Evolutionary conservation across 2,329 filamentous ascomycete genomes (phyloP), one percentile per base, ranked within the genome.

Genomic region (Beauveria rudraprayagi): DNA sequence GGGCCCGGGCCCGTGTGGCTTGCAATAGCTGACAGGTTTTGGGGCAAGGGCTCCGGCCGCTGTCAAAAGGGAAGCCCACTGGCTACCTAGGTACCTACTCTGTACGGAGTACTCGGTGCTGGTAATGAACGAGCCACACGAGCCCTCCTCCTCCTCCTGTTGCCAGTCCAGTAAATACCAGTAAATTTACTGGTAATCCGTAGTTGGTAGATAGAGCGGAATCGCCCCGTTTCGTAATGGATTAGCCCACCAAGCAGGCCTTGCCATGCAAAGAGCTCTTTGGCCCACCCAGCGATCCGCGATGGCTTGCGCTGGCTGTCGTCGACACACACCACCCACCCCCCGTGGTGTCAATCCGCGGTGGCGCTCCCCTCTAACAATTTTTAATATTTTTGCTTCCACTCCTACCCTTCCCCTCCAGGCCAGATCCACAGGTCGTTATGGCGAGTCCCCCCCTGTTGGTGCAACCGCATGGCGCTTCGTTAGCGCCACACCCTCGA

Each of bases 261-360:
- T n/a, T 41, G 34, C 47, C 60, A 64, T 62, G 50, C 48, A 58
- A 53, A 30, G 30, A 30, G 59, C 63, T 61, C 59, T 64, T 67
- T 67, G 64, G 64, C 63, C 65, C 65, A 68, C 52, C 46, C 46
- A 61, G 56, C 60, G 62, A 64, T 64, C 56, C 60, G 40, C 62
- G 61, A 63, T 63, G 46, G 63, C 67, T 69, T 68, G 66, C 64
- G 71, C 68, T 17, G 68, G 67, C 68, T 66, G 41, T 56, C 62
- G 60, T 58, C 43, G 54, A 61, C 53, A 46, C 58, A 51, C 44
- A 53, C 58, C 62, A 63, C 62, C 55, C 61, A 62, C 57, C 57
- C 65, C 65, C 30, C 30, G 30, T 30, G 30, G 26, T 66, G 64
- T 64, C 57, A 63, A 63, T 66, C 63, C 65, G 62, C 60, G 56